Base-by-base conservation (phyloP, 441 rosid species). In the Biscutella laevigata region DNA sequence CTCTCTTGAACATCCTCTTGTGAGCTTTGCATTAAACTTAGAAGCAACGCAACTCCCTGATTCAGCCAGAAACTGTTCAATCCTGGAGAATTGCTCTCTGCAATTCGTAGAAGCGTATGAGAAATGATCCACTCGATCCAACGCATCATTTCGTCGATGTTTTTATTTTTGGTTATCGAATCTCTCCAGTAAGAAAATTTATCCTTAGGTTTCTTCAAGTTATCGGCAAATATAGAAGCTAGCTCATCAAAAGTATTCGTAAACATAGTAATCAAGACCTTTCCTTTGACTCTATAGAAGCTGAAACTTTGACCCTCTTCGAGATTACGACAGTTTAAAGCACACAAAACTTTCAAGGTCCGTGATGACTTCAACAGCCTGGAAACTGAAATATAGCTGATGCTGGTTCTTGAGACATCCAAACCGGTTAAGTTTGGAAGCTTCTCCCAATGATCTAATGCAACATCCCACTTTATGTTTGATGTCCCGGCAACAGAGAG, bases 1-100 rank as follows among this genome's bases (percentile, higher is more conserved):
- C 85, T 79, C 68, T 92, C 99, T 72, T 84, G 94, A 51, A 92
- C 95, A 60, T 92, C 97, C 60, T 84, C 97, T 74, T 92, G 95
- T 26, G 81, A 57, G 66, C 95, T 86, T 72, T 82, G 86, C 88
- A 92, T 81, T 63, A 92, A 77, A 64, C 81, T 77, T 16, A 92
- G 88, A 66, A 92, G 77, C 57, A 92, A 49, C 12, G 75, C 44
- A 24, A 88, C 92, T 33, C 97, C 99, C 74, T 82, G 90, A 66
- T 86, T 86, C 12, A 88, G 77, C 99, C 97, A 92, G 70, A 86
- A 92, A 21, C 64, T 66, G 58, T 86, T 79, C 44, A 86, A 52
- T 38, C 82, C 92, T 62, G 63, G 85, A 26, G 88, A 78, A 42
- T 77, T 86, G 74, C 77, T 84, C 77, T 86, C 95, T 1, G 97